Percentiles rank a stretch among this genome's conserved stretches.
Evolutionary conservation across 805 yeast genomes (phyloP).

Genomic region (Metschnikowia reukaufii): DNA sequence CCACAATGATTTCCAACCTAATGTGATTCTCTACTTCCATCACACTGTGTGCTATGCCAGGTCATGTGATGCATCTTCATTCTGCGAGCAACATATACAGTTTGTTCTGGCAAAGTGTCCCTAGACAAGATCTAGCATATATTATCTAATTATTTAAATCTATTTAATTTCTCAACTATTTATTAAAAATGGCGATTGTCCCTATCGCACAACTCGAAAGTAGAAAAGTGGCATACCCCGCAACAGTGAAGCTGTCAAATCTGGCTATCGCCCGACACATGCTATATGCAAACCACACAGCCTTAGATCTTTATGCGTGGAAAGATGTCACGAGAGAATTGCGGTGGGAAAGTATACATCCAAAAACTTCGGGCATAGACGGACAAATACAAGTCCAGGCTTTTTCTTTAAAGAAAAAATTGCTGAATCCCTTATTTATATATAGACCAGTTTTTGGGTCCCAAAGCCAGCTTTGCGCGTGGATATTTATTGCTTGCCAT

Average conservation of each 20-base stretch:
- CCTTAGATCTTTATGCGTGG: background rate
- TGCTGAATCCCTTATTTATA: too few species aligned
- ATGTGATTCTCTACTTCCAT: background rate
- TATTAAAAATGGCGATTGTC: too few species aligned
- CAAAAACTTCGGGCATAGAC: background rate
- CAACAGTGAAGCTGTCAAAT: background rate
- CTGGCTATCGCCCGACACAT: background rate
- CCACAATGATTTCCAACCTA: background rate
- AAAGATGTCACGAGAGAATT: background rate
- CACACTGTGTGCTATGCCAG: background rate
- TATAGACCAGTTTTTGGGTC: too few species aligned
- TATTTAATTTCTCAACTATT: too few species aligned
- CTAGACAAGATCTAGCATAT: too few species aligned
- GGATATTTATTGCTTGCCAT: slow-evolving; percentile 1
- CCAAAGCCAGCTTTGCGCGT: too few species aligned
- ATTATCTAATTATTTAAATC: too few species aligned
- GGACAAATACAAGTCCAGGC: background rate
- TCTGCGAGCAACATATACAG: background rate
- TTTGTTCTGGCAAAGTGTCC: too few species aligned
- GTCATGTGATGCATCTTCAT: too few species aligned
- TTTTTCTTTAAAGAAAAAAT: too few species aligned
- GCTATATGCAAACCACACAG: background rate
- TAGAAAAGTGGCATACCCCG: background rate
- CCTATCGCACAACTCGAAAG: too few species aligned
- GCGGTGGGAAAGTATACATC: background rate